Evolutionary conservation across 352 stramenopile species (phyloP).

Genomic region (Phytophthora parvispora): DNA sequence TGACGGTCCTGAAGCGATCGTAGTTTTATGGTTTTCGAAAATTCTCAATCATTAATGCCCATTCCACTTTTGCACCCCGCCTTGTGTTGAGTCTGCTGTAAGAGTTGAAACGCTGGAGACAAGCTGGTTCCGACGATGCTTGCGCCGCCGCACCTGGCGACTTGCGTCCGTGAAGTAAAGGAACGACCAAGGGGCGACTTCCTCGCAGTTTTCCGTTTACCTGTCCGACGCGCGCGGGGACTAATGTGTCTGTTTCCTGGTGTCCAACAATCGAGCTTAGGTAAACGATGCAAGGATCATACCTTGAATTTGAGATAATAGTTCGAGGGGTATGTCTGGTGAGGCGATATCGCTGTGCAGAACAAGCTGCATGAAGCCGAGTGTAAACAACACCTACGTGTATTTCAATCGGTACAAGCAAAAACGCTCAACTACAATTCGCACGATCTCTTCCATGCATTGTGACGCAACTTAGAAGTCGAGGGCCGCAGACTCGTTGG

Average conservation of each 20-base stretch:
- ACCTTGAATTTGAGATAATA: no score
- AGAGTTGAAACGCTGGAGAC: constrained; percentile 9
- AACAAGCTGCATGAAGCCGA: no score
- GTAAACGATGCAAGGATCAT: no score
- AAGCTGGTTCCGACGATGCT: constrained; percentile 21
- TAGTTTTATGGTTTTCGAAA: constrained; percentile 21
- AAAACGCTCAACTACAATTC: background rate
- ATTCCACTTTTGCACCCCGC: no score
- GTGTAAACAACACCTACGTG: background rate
- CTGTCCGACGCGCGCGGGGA: background rate
- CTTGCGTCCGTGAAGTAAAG: constrained; percentile 12
- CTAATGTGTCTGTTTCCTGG: no score
- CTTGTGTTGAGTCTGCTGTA: background rate
- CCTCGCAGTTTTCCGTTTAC: background rate
- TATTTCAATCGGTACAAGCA: background rate
- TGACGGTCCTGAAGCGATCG: background rate
- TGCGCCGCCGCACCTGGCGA: constrained; percentile 3
- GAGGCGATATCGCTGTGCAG: no score
- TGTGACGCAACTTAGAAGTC: constrained; percentile 16
- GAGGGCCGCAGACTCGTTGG: constrained; percentile 31
- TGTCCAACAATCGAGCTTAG: no score
- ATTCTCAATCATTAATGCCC: no score
- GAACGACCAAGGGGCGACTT: background rate
- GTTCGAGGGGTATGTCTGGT: no score
- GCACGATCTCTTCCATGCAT: background rate